Conservation (phyloP, 352 stramenopile species). For the Globisporangium nodosum region DNA sequence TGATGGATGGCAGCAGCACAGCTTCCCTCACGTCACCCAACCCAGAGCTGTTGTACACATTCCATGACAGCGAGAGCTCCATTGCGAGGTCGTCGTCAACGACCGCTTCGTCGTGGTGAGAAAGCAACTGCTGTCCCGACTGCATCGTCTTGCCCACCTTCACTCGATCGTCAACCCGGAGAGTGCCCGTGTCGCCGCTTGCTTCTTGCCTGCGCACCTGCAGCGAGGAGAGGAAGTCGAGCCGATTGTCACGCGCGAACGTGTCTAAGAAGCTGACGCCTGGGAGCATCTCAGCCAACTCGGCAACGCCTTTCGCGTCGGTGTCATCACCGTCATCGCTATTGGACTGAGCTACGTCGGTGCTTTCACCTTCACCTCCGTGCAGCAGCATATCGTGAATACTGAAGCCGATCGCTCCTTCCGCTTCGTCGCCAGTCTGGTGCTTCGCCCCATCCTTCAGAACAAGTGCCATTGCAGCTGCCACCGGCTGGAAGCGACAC, state of each 20-base stretch:
- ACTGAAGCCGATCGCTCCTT: background rate
- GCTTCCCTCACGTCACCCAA: background rate
- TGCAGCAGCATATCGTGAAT: conserved; percentile 2
- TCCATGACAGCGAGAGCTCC: background rate
- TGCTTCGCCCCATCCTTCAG: background rate
- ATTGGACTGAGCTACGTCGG: conserved; percentile 13
- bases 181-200: too few species aligned
- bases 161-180: too few species aligned
- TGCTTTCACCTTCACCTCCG: conserved; percentile 12
- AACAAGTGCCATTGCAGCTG: conserved; percentile 16
- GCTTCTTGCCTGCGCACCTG: background rate
- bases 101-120: conserved; percentile 14
- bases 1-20: background rate
- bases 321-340: conserved; percentile 4
- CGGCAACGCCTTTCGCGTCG: background rate
- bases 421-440: background rate
- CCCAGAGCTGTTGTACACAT: background rate
- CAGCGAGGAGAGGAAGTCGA: conserved; percentile 1
- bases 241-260: background rate
- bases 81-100: background rate
- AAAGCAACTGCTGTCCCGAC: background rate
- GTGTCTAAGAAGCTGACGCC: background rate
- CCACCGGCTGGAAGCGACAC: conserved; percentile 33
- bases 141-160: too few species aligned
- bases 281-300: background rate